Conservation (phyloP, 1,139 yeast genomes). For the Diutina ranongensis region DNA sequence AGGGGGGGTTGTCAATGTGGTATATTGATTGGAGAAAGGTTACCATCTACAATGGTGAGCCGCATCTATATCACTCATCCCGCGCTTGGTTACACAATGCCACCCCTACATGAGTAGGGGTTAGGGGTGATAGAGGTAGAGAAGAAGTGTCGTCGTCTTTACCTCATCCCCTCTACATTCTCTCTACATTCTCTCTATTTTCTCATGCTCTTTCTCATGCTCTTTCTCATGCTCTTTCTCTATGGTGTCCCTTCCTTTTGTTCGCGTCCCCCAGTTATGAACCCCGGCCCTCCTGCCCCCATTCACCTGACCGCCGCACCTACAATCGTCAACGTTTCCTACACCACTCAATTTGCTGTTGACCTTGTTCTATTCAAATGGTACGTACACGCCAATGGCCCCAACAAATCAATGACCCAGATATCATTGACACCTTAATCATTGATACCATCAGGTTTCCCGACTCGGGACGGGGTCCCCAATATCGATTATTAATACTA, state of each 20-base stretch:
- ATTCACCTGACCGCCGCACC: not conserved
- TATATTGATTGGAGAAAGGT: too few relatives aligned
- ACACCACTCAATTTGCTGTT: not conserved
- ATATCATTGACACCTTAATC: too few relatives aligned
- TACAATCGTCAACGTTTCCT: not conserved
- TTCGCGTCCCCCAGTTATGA: not conserved
- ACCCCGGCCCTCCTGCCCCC: not conserved
- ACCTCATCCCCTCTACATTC: not conserved
- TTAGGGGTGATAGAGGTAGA: too few relatives aligned
- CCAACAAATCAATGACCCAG: too few relatives aligned
- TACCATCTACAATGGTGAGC: too few relatives aligned
- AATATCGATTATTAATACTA: not conserved
- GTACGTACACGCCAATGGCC: not conserved
- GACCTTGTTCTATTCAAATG: not conserved
- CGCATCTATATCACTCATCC: too few relatives aligned
- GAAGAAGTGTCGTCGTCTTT: too few relatives aligned
- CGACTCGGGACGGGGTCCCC: not conserved
- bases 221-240: not conserved
- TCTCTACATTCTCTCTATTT: not conserved
- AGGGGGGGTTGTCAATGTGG: too few relatives aligned
- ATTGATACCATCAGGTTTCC: not conserved
- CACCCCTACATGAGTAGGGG: too few relatives aligned
- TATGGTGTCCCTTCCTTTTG: not conserved
- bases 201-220: not conserved
- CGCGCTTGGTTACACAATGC: too few relatives aligned